Evolutionary conservation across 2,329 filamentous ascomycete genomes (phyloP).

Genomic region (Fusarium ambrosium): DNA sequence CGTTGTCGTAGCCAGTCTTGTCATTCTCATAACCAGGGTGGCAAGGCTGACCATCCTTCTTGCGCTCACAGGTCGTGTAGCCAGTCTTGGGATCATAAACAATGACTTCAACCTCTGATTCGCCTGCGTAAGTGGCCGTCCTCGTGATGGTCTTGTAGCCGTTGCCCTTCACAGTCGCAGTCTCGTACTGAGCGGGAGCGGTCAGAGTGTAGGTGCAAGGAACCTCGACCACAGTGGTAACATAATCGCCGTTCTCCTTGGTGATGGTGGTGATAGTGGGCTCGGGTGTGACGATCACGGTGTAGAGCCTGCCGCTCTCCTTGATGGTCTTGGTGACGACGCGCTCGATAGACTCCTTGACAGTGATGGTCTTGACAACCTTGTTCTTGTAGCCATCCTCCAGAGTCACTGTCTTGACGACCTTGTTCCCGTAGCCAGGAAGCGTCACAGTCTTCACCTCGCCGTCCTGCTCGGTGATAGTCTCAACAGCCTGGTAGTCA

Average conservation of each 20-base stretch:
- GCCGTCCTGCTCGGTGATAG: conserved; percentile 29
- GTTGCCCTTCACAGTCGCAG: conserved; percentile 42
- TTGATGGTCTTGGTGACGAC: conserved; percentile 44
- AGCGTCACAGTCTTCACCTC: conserved; percentile 27
- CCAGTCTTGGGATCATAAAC: conserved; percentile 51
- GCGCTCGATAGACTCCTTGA: conserved; percentile 25
- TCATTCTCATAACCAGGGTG: conserved; percentile 21
- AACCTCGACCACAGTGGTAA: conserved; percentile 36
- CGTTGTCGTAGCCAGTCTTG: conserved; percentile 9
- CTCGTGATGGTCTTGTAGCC: conserved; percentile 31
- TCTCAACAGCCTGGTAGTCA: conserved; percentile 23
- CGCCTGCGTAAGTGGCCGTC: conserved; percentile 35
- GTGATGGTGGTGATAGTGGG: conserved; percentile 36
- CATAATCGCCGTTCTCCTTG: conserved; percentile 31
- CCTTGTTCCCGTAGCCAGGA: conserved; percentile 10
- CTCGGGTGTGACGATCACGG: conserved; percentile 39
- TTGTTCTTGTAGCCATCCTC: conserved; percentile 28
- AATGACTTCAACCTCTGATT: conserved; percentile 49
- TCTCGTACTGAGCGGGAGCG: conserved; percentile 41
- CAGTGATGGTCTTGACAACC: conserved; percentile 36
- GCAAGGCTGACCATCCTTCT: conserved; percentile 48
- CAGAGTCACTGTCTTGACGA: conserved; percentile 30
- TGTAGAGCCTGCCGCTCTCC: conserved; percentile 38
- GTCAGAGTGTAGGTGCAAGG: conserved; percentile 42
- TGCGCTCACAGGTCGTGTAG: conserved; percentile 46